Conservation (phyloP, 2,329 filamentous ascomycete genomes). For the Neonectria punicea region DNA sequence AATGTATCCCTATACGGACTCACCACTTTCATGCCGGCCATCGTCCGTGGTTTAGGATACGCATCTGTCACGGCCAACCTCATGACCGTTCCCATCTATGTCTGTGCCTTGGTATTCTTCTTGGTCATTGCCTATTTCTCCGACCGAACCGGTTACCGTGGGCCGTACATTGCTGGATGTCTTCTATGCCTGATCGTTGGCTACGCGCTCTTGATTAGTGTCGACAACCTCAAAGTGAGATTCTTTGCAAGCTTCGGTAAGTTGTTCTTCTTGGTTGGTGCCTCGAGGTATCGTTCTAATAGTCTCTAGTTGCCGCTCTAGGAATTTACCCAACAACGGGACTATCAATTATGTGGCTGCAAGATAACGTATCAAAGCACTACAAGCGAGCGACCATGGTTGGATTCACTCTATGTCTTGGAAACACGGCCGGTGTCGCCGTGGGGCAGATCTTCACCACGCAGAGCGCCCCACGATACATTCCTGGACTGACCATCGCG, state of each 20-base stretch:
- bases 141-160: constrained; percentile 37
- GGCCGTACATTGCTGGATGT: constrained; percentile 38
- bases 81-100: constrained; percentile 42
- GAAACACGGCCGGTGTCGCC: constrained; percentile 60
- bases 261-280: neutral
- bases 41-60: constrained; percentile 45
- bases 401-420: constrained; percentile 58
- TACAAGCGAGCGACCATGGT: constrained; percentile 59
- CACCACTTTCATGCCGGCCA: constrained; percentile 45
- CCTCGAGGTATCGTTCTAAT: neutral
- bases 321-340: constrained; percentile 46
- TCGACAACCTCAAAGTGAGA: constrained; percentile 42
- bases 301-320: constrained; percentile 25
- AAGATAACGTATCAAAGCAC: constrained; percentile 57
- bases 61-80: constrained; percentile 45
- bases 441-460: constrained; percentile 56
- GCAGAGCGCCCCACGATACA: constrained; percentile 42
- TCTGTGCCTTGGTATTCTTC: constrained; percentile 37
- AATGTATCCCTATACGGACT: constrained; percentile 45
- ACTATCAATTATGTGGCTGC: constrained; percentile 59
- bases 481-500: constrained; percentile 39
- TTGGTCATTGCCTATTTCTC: constrained; percentile 40
- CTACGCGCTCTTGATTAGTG: constrained; percentile 42
- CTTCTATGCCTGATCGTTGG: constrained; percentile 43
- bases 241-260: constrained; percentile 34